phyloP scores from a whole-genome alignment of 1,284 basidiomycete genomes.

The Wallemia hederae region DNA sequence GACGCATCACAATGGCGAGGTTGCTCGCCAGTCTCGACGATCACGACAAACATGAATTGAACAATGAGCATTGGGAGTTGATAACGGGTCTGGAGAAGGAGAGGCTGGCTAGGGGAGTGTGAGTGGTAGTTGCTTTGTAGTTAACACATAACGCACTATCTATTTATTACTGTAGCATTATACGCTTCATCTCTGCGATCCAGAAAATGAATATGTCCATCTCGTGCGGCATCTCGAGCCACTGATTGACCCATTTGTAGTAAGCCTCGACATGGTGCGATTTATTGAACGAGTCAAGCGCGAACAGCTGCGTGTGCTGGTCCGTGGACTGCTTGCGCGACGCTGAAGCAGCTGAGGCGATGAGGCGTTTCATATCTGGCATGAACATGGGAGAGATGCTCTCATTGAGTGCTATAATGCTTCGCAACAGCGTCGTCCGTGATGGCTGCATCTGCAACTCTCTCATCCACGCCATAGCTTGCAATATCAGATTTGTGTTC shows the following conservation, averaged over 20 bases:
- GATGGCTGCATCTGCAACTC: background rate
- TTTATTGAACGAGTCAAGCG: background rate
- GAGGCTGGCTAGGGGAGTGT: background rate
- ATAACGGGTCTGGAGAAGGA: background rate
- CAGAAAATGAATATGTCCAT: background rate
- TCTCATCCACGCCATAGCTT: background rate
- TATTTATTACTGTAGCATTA: too few relatives aligned
- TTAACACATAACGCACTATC: too few relatives aligned
- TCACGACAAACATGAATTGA: background rate
- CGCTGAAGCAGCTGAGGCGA: background rate
- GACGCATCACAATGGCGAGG: background rate
- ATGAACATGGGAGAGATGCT: background rate
- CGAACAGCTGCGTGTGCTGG: background rate
- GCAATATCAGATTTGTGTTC: background rate
- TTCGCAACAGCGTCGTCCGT: background rate
- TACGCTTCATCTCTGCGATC: background rate
- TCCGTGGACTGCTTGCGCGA: background rate
- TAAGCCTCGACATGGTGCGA: background rate
- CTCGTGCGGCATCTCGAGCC: background rate
- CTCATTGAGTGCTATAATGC: background rate
- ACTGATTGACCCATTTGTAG: background rate
- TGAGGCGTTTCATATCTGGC: background rate
- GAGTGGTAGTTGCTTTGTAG: too few relatives aligned
- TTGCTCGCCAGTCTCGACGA: background rate
- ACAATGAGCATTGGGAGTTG: background rate